phyloP scores from a whole-genome alignment of 495 filamentous ascomycete genomes.

The Cercophora samala region DNA sequence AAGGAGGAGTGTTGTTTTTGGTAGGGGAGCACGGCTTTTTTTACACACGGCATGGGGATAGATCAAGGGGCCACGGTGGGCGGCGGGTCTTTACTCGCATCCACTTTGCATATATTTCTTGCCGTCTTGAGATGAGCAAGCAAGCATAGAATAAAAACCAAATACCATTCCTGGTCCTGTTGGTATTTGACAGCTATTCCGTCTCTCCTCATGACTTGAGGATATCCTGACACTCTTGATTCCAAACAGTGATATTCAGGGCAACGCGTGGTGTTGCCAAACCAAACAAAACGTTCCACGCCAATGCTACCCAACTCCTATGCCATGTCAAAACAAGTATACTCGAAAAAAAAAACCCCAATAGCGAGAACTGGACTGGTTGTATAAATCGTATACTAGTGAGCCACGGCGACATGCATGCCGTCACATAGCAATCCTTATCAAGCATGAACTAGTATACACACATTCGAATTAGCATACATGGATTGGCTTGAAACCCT shows the following conservation, averaged over 20 bases:
- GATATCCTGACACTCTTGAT: not conserved
- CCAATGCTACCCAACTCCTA: not conserved
- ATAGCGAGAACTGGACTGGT: not conserved
- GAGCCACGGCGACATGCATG: not conserved
- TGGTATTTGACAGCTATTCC: not conserved
- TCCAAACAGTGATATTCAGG: not conserved
- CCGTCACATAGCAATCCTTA: not conserved
- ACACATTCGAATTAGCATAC: constrained; percentile 6
- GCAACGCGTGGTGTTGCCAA: not conserved
- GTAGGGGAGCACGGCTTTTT: no score
- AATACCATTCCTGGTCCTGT: not conserved
- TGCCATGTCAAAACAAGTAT: not conserved
- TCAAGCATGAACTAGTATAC: constrained; percentile 4
- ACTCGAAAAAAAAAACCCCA: not conserved
- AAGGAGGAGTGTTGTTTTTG: no score
- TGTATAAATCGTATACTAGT: not conserved
- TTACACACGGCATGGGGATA: no score
- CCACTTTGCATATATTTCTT: not conserved
- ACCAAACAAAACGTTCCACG: not conserved
- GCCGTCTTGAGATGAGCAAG: not conserved
- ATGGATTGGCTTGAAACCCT: not conserved
- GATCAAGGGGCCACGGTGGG: not conserved
- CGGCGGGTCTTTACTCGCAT: not conserved
- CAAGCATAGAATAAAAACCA: not conserved
- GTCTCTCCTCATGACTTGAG: not conserved